Evolutionary conservation across 768 basidiomycete genomes (phyloP).

Genomic region (Boletus rubropictus): DNA sequence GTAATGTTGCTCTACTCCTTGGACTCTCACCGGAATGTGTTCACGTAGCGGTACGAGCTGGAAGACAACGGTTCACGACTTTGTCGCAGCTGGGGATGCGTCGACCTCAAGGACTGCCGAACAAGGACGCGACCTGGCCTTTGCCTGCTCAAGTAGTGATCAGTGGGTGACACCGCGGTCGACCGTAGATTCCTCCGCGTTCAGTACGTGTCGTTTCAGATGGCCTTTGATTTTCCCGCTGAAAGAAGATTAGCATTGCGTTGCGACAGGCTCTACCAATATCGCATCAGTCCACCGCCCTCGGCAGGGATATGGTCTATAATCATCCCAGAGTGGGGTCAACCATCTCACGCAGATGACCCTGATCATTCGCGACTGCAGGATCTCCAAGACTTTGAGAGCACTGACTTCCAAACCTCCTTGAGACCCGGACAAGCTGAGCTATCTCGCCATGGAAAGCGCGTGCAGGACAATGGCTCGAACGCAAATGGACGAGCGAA

Average conservation of each 20-base stretch:
- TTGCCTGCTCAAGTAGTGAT: conserved; percentile 8
- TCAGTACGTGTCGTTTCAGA: conserved; percentile 18
- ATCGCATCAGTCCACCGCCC: conserved; percentile 17
- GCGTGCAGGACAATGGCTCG: neutral
- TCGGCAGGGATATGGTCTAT: neutral
- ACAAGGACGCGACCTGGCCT: conserved; percentile 19
- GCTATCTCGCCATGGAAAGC: conserved; percentile 7
- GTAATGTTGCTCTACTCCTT: too few relatives aligned
- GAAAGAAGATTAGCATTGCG: conserved; percentile 14
- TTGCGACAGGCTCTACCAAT: conserved; percentile 20
- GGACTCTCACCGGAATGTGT: neutral
- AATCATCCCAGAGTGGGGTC: conserved; percentile 37
- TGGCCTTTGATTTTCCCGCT: neutral
- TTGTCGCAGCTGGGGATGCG: conserved; percentile 3
- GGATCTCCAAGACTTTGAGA: conserved; percentile 42
- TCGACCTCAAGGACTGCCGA: conserved; percentile 6
- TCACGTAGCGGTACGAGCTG: neutral
- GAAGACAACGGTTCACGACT: conserved; percentile 20
- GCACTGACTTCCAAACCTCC: conserved; percentile 27
- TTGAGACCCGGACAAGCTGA: neutral
- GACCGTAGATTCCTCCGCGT: conserved; percentile 11
- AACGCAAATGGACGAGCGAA: conserved; percentile 22
- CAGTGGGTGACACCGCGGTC: conserved; percentile 21
- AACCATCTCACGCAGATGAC: conserved; percentile 22
- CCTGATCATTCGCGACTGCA: conserved; percentile 34